Evolutionary conservation across 352 stramenopile genomes (phyloP).

Genomic region (Phytophthora citrophthora): DNA sequence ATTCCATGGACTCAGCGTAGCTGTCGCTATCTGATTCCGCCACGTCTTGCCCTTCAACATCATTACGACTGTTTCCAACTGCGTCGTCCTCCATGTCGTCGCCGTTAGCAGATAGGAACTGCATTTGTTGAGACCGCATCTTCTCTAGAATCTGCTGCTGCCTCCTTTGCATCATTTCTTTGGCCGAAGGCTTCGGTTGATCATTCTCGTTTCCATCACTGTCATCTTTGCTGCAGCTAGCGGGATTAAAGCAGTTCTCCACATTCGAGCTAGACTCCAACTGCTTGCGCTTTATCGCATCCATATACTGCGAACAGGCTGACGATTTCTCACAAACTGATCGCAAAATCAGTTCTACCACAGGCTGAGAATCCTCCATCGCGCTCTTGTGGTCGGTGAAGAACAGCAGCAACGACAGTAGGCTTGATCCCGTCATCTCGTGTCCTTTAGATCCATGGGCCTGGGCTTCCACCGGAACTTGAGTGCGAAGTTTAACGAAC

Average conservation of each 20-base stretch:
- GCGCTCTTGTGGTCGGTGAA: constrained; percentile 22
- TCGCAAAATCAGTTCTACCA: constrained; percentile 34
- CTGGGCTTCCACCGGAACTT: constrained; percentile 26
- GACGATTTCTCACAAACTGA: constrained; percentile 33
- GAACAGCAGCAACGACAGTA: constrained; percentile 37
- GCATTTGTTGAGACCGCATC: constrained; percentile 77
- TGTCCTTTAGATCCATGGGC: background rate
- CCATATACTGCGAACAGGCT: constrained; percentile 29
- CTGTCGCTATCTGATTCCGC: constrained; percentile 25
- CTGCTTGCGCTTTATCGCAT: constrained; percentile 18
- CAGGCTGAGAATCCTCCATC: constrained; percentile 33
- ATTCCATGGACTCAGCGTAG: constrained; percentile 40
- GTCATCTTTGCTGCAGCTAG: constrained; percentile 1
- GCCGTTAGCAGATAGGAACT: constrained; percentile 66
- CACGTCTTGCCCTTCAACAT: constrained; percentile 6
- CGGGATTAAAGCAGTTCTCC: background rate
- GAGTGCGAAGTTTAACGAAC: constrained; percentile 47
- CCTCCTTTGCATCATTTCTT: constrained; percentile 64
- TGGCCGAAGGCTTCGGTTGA: constrained; percentile 40
- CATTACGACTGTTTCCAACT: constrained; percentile 7
- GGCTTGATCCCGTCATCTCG: constrained; percentile 5
- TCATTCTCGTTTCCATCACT: constrained; percentile 9
- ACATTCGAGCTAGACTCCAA: constrained; percentile 8
- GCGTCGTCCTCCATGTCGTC: constrained; percentile 26
- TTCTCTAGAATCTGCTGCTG: constrained; percentile 77